Percentiles rank a stretch among this genome's conserved stretches.
These are phyloP conservation scores for Lagerstroemia speciosa DNA, from an alignment of 345 rosid genomes.

Conservation along the genomic window DNA sequence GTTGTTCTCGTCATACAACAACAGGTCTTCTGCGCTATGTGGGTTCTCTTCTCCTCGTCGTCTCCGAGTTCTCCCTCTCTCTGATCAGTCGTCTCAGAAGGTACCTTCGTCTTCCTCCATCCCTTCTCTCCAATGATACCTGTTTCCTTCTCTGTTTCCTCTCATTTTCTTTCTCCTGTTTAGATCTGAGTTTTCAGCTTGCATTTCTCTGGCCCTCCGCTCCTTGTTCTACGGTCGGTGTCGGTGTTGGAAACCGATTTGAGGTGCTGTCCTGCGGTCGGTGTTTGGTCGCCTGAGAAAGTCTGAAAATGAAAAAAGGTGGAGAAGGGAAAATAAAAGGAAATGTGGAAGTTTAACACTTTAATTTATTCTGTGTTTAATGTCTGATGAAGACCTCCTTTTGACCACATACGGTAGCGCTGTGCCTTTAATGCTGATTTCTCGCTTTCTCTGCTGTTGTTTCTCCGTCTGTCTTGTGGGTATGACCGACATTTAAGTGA, in stretches of 20 bases:
- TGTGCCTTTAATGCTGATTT: slow-evolving; percentile 1
- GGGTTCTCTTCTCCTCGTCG: neutral
- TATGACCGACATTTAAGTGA: neutral
- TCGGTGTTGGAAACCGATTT: neutral
- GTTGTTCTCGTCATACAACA: neutral
- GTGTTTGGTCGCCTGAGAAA: neutral
- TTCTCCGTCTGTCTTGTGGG: neutral
- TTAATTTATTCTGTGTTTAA: slow-evolving; percentile 1
- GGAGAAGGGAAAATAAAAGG: neutral
- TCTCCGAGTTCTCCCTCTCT: neutral
- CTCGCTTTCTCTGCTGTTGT: neutral
- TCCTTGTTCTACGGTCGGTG: neutral
- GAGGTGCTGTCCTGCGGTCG: neutral
- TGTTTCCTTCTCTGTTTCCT: neutral
- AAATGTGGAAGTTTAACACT: neutral
- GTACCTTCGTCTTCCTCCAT: neutral
- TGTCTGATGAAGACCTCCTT: neutral
- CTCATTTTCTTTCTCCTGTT: neutral
- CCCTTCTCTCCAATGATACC: neutral
- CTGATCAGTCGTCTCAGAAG: neutral
- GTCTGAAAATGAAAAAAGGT: neutral
- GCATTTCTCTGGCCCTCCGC: neutral
- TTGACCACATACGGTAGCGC: neutral
- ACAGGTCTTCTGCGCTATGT: neutral
- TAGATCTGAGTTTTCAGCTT: neutral